Evolutionary conservation across 2,329 filamentous ascomycete species (phyloP), one percentile per base, ranked within the genome.

Genomic region (Zarea fungicola): DNA sequence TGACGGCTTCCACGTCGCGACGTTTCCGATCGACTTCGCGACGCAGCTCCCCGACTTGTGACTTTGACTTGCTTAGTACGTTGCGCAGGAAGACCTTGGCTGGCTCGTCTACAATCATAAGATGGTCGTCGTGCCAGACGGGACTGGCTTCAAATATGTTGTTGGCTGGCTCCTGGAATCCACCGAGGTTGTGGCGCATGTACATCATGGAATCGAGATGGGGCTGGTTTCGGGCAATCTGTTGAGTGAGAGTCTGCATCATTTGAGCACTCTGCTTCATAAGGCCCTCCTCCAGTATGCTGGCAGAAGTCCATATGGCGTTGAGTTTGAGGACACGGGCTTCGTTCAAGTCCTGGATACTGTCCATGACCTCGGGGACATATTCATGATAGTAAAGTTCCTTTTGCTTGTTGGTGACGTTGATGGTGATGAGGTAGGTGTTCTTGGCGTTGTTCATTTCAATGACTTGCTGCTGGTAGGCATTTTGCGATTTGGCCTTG

Each of bases 391-490:
- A 99, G 72, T 97, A 97, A 63, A 85, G 89, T 64, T 96, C 90
- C 72, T 97, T 99, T 62, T 96, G 85, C 72, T 93, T 95, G 70
- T 99, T 99, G 28, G 91, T 95, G 51, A 97, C 89, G 63, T 95
- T 95, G 71, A 99, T 96, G 53, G 83, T 80, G 61, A 99, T 96
- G 53, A 99, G 73, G 63, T 99, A 99, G n/a, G 87, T 90, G 66
- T 99, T 99, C 75, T 99, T 99, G 65, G 86, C 80, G 64, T 99
- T 99, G 69, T 93, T 88, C 93, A 97, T 97, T 58, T 99, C 93
- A 52, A 84, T 72, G 52, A 95, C 77, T 67, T 97, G 92, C 64
- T 96, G 89, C 61, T 95, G 89, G 68, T 95, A 99, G 31, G 89
- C 84, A 63, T 82, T 85, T 63, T 96, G 88, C 7, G 92, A 90